Conservation (phyloP, 257 asterid species). For the Apocynum venetum region DNA sequence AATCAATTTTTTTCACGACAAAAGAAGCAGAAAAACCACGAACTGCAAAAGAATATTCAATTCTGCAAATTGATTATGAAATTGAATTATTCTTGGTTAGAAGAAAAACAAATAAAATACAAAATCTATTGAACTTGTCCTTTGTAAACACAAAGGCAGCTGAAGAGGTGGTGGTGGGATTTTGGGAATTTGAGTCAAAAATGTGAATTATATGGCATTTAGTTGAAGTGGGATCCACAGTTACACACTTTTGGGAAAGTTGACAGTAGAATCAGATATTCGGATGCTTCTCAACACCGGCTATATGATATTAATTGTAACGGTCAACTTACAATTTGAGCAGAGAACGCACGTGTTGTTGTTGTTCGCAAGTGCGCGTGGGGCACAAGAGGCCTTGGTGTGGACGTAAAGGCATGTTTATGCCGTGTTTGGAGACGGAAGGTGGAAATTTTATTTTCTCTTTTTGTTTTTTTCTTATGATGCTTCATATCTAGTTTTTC, state of each 20-base stretch:
- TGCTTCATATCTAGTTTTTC: too few species aligned
- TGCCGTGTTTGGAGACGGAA: neutral
- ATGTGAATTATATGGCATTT: neutral
- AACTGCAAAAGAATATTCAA: neutral
- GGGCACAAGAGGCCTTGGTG: neutral
- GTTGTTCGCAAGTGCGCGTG: neutral
- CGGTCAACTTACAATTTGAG: neutral
- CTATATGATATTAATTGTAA: neutral
- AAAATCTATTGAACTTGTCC: neutral
- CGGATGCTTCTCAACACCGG: neutral
- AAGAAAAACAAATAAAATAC: neutral
- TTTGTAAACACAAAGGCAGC: slow-evolving; percentile 1
- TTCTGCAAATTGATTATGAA: neutral
- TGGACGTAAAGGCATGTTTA: neutral
- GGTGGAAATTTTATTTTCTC: neutral
- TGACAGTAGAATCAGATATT: neutral
- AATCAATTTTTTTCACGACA: neutral
- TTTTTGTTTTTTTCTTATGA: too few species aligned
- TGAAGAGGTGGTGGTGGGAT: neutral
- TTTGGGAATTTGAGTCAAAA: slow-evolving; percentile 1
- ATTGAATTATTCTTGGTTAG: neutral
- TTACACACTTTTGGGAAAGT: neutral
- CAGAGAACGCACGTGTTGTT: too few species aligned
- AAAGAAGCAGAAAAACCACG: neutral
- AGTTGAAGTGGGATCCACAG: neutral